Base-by-base conservation (phyloP, 2,329 filamentous ascomycete species). In the Fusarium sp. region DNA sequence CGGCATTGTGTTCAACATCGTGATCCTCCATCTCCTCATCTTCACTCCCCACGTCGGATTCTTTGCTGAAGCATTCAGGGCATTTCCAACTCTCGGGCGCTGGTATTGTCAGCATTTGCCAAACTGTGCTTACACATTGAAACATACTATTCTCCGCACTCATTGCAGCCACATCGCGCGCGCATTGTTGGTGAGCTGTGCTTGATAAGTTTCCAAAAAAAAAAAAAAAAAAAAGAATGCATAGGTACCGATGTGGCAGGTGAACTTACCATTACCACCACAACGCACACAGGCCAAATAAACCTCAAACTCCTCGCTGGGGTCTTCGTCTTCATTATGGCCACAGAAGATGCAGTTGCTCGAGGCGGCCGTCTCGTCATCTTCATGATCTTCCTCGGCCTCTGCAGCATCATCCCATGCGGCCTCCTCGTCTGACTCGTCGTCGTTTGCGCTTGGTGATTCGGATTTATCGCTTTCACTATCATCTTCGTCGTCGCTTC, bases 101-200 rank as follows among this genome's bases (percentile, higher is more conserved):
- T 89, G 54, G 5, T 10, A 12, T 10, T 31, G 58, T 78, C 59
- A 78, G 74, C 15, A 39, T 20, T 36, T 24, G 42, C 10, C 31
- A 38, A n/a, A 41, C 15, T 33, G 47, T 12, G 7, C 7, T 22
- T 10, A 26, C 15, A 12, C 42, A n/a, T 13, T 20, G 13, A 6
- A 11, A 75, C 80, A 64, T 68, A 83, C 82, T 73, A 31, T 82
- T 82, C 28, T 77, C 67, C 54, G 80, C 78, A 31, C 75, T 82
- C 78, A 83, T 78, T 18, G 82, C 81, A 24, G 77, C 82, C 84
- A 90, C 89, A 80, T 93, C 90, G 80, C 92, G 91, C 66, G 94
- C 95, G 84, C 96, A 98, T 88, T 96, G 93, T 82, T 93, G 91
- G 86, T 98, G 96, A 79, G 95, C 96, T 98, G 85, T 80, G 85